Evolutionary conservation across 345 rosid genomes (phyloP), one percentile per base, ranked within the genome.

Genomic region (Bretschneidera sinensis): DNA sequence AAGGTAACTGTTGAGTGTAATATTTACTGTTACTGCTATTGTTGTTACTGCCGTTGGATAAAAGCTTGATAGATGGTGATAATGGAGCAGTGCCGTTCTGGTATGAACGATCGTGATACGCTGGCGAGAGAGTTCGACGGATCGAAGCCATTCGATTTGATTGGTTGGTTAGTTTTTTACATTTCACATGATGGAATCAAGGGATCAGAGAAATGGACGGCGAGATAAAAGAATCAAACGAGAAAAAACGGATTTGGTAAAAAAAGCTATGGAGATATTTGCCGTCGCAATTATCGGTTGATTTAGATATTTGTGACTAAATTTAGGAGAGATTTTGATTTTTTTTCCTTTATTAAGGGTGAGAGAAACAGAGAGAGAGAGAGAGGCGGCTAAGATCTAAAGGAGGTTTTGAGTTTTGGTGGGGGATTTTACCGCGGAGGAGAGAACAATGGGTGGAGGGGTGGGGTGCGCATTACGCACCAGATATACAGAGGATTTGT

Each of bases 101-200:
- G 66, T 72, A 76, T 0, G 76, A 54, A 17, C 92, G 92, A 68
- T 87, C 88, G 57, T 69, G 86, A 67, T 72, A 63, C 1, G 83
- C 80, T 51, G 94, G 97, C 43, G 98, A 92, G 54, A 87, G 86
- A 57, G 97, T 84, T 65, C 99, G 85, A 56, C 99, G 89, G 78
- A 87, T 60, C 19, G 99, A 92, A 31, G 95, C 96, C 99, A 89
- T 89, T 55, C 33, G 59, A 73, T 62, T 49, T 20, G 25, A 39
- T 10, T 19, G 2, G 19, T 9, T 21, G 20, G 9, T 39, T 14
- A 5, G 45, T 39, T 31, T 31, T 31, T 2, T 19, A 28, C 55
- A 48, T 61, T 11, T 63, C 50, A 78, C 74, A 71, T 74, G 69
- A 64, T 63, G 68, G 56, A 54, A 59, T 59, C 57, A 8, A 5